These are phyloP conservation scores for Pseudozyma sp. DNA, from an alignment of 1,284 basidiomycete genomes.

Conservation along the genomic window DNA sequence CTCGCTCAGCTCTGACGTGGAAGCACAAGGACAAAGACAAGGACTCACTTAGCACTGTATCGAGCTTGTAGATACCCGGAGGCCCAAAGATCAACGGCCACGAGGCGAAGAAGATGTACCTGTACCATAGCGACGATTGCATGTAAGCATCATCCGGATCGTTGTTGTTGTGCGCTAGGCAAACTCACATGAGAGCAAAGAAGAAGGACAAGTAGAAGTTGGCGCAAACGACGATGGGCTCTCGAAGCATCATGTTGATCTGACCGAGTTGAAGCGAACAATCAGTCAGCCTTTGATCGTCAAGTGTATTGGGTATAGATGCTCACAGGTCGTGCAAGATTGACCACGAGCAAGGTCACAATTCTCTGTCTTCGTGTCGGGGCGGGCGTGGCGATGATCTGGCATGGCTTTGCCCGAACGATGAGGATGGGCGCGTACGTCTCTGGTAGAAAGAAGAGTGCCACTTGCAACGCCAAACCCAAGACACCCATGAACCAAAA, in stretches of 20 bases:
- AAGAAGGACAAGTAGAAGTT: conserved; percentile 45
- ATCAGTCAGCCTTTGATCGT: neutral
- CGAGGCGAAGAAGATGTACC: conserved; percentile 44
- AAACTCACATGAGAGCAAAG: conserved; percentile 43
- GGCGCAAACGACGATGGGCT: conserved; percentile 43
- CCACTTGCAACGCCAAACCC: conserved; percentile 16
- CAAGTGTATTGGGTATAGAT: neutral
- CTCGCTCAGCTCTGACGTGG: neutral
- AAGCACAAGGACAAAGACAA: neutral
- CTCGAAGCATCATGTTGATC: conserved; percentile 44
- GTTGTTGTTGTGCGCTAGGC: neutral
- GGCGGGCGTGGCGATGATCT: neutral
- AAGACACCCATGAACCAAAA: conserved; percentile 32
- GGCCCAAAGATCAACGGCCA: conserved; percentile 48
- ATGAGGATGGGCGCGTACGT: conserved; percentile 32
- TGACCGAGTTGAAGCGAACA: neutral
- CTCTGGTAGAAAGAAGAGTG: conserved; percentile 33
- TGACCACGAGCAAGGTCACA: conserved; percentile 14
- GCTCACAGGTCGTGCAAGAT: conserved; percentile 43
- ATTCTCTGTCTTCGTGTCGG: conserved; percentile 9
- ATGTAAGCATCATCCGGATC: neutral
- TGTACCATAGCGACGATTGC: neutral
- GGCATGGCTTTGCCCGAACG: neutral
- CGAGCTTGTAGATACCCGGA: conserved; percentile 37
- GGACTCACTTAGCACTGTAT: conserved; percentile 31